Evolutionary conservation across 2,329 filamentous ascomycete species (phyloP).

Genomic region (Colletotrichum shisoi): DNA sequence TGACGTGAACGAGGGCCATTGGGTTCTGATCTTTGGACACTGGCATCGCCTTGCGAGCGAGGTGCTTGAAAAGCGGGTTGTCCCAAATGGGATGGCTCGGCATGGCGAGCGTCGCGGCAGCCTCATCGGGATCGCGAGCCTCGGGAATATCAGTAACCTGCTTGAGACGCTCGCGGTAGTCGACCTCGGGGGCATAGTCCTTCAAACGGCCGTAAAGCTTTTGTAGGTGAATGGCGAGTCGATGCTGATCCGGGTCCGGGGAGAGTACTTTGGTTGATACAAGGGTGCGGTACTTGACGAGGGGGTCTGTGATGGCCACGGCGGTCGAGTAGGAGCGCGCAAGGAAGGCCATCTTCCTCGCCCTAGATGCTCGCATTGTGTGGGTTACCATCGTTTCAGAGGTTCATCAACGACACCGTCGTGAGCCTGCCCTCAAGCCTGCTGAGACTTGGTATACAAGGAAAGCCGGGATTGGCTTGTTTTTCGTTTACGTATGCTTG

Average conservation of each 20-base stretch:
- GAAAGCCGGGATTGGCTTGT: not conserved
- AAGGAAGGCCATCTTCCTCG: constrained; percentile 10
- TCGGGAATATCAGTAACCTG: constrained; percentile 63
- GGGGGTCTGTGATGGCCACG: constrained; percentile 72
- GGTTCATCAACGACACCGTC: not conserved
- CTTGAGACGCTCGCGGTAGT: constrained; percentile 72
- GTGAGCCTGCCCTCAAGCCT: too few species aligned
- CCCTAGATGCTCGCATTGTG: constrained; percentile 40
- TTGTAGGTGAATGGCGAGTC: constrained; percentile 77
- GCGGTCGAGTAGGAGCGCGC: constrained; percentile 53
- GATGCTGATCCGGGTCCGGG: constrained; percentile 76
- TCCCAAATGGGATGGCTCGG: constrained; percentile 64
- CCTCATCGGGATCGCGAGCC: constrained; percentile 44
- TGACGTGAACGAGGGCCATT: constrained; percentile 71
- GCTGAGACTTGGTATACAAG: not conserved
- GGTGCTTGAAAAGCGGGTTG: constrained; percentile 66
- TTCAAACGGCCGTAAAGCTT: constrained; percentile 78
- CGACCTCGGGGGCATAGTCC: constrained; percentile 76
- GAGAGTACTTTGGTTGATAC: constrained; percentile 71
- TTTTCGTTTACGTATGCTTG: not conserved
- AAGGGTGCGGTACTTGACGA: constrained; percentile 78
- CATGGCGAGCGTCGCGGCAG: constrained; percentile 55
- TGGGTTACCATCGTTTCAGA: constrained; percentile 15
- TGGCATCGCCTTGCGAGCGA: constrained; percentile 61
- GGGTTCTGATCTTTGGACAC: constrained; percentile 60